phyloP scores from a whole-genome alignment of 129 eudicot genomes.

The Artemisia annua region DNA sequence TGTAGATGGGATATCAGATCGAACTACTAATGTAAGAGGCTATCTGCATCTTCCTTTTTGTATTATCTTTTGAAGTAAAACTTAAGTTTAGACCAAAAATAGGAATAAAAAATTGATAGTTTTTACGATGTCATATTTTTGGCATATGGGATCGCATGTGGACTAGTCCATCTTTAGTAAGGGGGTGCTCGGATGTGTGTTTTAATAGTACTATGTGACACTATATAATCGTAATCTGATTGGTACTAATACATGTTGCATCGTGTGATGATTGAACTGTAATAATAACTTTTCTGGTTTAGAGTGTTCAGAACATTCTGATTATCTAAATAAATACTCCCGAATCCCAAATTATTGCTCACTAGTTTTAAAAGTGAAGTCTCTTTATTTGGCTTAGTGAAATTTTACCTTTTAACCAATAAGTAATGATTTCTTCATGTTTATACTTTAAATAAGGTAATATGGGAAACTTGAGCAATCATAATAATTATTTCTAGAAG shows the following conservation, averaged over 20 bases:
- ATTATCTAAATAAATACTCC: neutral
- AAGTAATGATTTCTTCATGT: no score
- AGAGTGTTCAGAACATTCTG: neutral
- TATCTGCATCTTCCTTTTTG: slow-evolving; percentile 1
- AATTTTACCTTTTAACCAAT: no score
- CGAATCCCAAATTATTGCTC: no score
- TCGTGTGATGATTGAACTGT: neutral
- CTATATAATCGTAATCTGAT: neutral
- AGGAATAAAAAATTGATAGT: neutral
- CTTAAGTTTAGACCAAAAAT: no score
- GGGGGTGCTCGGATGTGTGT: neutral
- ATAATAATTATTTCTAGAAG: no score
- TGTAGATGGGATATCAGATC: slow-evolving; percentile 84
- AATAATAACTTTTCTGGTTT: neutral
- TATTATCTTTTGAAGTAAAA: no score
- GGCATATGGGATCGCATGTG: neutral
- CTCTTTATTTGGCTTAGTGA: no score
- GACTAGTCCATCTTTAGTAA: neutral
- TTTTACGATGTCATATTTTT: neutral
- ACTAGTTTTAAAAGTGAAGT: no score
- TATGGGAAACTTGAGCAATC: no score
- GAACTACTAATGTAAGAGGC: slow-evolving; percentile 71
- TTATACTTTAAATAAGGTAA: no score
- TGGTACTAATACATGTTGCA: neutral
- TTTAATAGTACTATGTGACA: neutral